Base-by-base conservation (phyloP, 306 rosid genomes). In the Pterocarpus santalinus region DNA sequence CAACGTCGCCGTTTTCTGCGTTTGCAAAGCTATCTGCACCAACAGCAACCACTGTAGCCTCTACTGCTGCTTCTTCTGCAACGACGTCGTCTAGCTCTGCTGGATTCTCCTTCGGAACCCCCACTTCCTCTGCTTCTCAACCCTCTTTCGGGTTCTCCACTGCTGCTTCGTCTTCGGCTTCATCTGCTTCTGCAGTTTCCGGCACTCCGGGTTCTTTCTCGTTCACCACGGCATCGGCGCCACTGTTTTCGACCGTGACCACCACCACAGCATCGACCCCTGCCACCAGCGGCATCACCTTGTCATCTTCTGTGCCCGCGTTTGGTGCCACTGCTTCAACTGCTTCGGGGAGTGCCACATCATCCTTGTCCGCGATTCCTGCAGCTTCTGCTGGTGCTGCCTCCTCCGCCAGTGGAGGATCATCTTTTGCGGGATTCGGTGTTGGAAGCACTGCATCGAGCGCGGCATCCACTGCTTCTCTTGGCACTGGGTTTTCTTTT, bases 181-280 rank as follows among this genome's bases (percentile, higher is more conserved):
- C 92, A 6, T 67, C 93, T 0, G 72, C 86, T 0, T 63, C 87
- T 4, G 2, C 88, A 0, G 49, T 44, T 56, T 73, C 92, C 3
- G 13, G 69, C 72, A 35, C 86, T 2, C 55, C 86, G 1, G 61
- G 87, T 55, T 81, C 90, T 28, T 82, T 84, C 65, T 70, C 92
- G 0, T 92, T 85, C 74, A 15, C 93, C 4, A 77, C 91, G 2
- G 63, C 94, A 2, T 82, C 90, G 0, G 86, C 89, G 10, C 87
- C 94, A 0, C 67, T 86, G 60, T 88, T 88, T 69, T 92, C 97
- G 0, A 85, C 94, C 0, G 90, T 80, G 62, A 90, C 97, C 0
- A 85, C 94, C 55, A 84, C 96, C 12, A 78, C 75, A 7, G 69
- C 92, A 46, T 69, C 92, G 0, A 85, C 97, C 13, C 85, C 90